These are phyloP conservation scores for Eucalyptus sideroxylon DNA, from an alignment of 345 rosid species.

Conservation along the genomic window DNA sequence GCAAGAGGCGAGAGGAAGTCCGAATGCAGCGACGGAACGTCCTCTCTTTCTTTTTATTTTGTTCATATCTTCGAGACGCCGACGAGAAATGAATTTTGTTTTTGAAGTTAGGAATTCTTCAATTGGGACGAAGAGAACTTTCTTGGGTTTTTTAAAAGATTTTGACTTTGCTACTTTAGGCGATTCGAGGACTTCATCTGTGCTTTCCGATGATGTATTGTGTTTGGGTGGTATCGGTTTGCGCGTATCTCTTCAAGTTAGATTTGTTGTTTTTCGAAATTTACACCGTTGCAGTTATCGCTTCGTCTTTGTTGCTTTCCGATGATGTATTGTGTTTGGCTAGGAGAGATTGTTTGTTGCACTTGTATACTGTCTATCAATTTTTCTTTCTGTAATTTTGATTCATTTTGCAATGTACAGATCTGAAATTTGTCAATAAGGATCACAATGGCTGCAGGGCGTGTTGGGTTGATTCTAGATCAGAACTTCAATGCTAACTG, in stretches of 20 bases:
- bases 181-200: not conserved
- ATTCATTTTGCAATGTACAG: not conserved
- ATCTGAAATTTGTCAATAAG: not conserved
- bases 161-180: not conserved
- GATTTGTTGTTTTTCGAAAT: not conserved
- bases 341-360: not conserved
- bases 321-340: not conserved
- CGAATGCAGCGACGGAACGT: not conserved
- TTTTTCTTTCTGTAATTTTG: not conserved
- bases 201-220: not conserved
- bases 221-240: too few relatives aligned
- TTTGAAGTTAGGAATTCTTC: not conserved
- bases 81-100: not conserved
- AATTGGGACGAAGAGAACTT: not conserved
- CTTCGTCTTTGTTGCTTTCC: not conserved
- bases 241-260: not conserved
- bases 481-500: constrained; percentile 17
- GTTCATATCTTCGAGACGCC: not conserved
- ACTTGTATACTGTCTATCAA: not conserved
- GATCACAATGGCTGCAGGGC: constrained; percentile 14
- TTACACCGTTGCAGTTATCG: not conserved
- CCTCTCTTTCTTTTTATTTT: not conserved
- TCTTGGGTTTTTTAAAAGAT: not conserved
- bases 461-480: constrained; percentile 19
- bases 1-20: not conserved